phyloP scores from a whole-genome alignment of 257 asterid genomes.

The Dorcoceras hygrometricum region DNA sequence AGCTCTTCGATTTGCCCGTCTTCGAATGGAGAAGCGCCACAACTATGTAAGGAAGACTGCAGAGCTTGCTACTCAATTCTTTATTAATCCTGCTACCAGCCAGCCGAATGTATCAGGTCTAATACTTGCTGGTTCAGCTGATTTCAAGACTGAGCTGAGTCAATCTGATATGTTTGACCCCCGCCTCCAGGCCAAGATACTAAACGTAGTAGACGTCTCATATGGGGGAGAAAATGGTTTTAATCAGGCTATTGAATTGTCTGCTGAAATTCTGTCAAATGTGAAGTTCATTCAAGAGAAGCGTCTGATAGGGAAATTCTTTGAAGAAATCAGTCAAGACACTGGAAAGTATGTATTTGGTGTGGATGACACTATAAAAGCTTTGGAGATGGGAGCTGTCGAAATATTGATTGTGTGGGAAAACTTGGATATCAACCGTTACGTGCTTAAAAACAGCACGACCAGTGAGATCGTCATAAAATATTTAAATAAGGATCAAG shows the following conservation, averaged over 20 bases:
- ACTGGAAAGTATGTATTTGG: constrained; percentile 9
- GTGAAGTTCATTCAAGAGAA: constrained; percentile 21
- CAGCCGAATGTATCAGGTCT: neutral
- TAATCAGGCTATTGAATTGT: constrained; percentile 10
- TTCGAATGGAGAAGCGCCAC: neutral
- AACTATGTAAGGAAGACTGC: neutral
- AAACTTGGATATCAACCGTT: constrained; percentile 14
- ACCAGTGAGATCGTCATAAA: constrained; percentile 11
- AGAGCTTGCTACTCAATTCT: neutral
- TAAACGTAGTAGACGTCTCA: constrained; percentile 7
- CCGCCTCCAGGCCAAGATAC: constrained; percentile 20
- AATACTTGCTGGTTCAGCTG: constrained; percentile 7
- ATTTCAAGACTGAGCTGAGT: constrained; percentile 17
- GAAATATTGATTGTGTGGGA: constrained; percentile 19
- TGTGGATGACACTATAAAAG: constrained; percentile 20
- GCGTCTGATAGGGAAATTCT: constrained; percentile 16
- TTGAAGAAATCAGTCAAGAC: constrained; percentile 9
- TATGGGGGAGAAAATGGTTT: constrained; percentile 18
- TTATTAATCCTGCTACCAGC: neutral
- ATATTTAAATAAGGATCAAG: constrained; percentile 10
- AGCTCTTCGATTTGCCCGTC: neutral
- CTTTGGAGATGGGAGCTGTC: constrained; percentile 21
- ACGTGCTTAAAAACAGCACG: constrained; percentile 3
- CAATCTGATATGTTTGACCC: constrained; percentile 21
- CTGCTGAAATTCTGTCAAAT: constrained; percentile 19